A percentile compares a stretch with the other conserved stretches of the same genome.
Evolutionary conservation across 805 yeast species (phyloP).

Genomic region (Kregervanrija delftensis): DNA sequence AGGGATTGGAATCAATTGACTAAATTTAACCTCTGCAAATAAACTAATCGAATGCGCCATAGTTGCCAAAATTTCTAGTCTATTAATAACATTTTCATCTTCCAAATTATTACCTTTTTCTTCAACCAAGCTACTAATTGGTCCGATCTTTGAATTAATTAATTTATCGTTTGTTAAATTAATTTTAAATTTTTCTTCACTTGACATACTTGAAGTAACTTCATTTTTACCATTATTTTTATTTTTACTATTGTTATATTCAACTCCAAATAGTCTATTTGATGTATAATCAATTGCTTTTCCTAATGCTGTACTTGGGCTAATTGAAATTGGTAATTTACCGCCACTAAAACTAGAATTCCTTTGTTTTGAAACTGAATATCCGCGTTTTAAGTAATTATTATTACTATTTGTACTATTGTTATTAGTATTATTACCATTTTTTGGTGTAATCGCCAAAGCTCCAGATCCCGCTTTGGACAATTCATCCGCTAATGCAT

Average conservation of each 20-base stretch:
- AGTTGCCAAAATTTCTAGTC: slow-evolving; percentile 72
- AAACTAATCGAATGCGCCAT: slow-evolving; percentile 84
- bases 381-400: slow-evolving; percentile 2
- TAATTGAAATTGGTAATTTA: slow-evolving; percentile 59
- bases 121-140: background rate
- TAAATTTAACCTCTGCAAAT: slow-evolving; percentile 86
- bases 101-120: slow-evolving; percentile 7
- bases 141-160: background rate
- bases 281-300: slow-evolving; percentile 86
- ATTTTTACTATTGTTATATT: slow-evolving; percentile 4
- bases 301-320: slow-evolving; percentile 83
- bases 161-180: background rate
- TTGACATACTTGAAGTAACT: background rate
- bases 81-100: slow-evolving; percentile 33
- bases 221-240: slow-evolving; percentile 9
- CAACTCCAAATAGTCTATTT: slow-evolving; percentile 68
- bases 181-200: background rate
- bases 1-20: slow-evolving; percentile 75
- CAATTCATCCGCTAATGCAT: slow-evolving; percentile 90
- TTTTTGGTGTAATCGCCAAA: slow-evolving; percentile 26
- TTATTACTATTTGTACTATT: slow-evolving; percentile 2
- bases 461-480: slow-evolving; percentile 45
- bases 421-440: slow-evolving; percentile 16
- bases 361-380: slow-evolving; percentile 28
- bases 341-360: slow-evolving; percentile 60